Conservation (phyloP, 169 alveolate species). For the Amoebophrya sp. region DNA sequence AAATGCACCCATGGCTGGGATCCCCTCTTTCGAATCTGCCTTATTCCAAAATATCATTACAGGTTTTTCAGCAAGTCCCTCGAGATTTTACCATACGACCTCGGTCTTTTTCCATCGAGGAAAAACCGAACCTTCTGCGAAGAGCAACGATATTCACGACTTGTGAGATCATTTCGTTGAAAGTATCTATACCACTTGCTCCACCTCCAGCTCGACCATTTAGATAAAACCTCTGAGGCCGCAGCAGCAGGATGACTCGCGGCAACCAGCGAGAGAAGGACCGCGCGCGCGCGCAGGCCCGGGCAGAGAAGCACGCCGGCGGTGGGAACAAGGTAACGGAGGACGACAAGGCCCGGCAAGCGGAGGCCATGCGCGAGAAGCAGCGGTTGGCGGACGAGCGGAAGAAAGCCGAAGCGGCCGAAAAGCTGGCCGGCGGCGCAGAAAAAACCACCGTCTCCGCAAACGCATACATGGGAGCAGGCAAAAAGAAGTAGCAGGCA, state of each 20-base stretch:
- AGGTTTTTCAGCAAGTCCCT: neutral
- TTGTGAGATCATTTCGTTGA: no score
- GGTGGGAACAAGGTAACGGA: neutral
- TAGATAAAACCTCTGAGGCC: no score
- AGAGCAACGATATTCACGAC: no score
- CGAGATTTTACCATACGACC: neutral
- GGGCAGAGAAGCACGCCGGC: neutral
- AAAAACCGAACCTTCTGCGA: no score
- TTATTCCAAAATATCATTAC: neutral
- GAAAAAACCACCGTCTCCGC: neutral
- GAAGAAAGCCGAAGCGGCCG: neutral
- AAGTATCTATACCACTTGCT: no score
- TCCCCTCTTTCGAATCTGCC: no score
- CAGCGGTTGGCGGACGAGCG: neutral
- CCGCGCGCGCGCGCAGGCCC: neutral
- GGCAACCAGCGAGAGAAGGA: conserved; percentile 2
- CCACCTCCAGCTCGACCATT: no score
- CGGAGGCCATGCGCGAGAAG: neutral
- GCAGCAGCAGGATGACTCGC: neutral
- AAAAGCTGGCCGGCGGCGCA: neutral
- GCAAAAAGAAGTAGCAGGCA: neutral
- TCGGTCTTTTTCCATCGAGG: neutral
- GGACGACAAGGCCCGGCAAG: neutral
- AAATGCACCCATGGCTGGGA: no score
- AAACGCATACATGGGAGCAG: neutral